phyloP scores from a whole-genome alignment of 2,329 filamentous ascomycete species.

The Penicillium sp. region DNA sequence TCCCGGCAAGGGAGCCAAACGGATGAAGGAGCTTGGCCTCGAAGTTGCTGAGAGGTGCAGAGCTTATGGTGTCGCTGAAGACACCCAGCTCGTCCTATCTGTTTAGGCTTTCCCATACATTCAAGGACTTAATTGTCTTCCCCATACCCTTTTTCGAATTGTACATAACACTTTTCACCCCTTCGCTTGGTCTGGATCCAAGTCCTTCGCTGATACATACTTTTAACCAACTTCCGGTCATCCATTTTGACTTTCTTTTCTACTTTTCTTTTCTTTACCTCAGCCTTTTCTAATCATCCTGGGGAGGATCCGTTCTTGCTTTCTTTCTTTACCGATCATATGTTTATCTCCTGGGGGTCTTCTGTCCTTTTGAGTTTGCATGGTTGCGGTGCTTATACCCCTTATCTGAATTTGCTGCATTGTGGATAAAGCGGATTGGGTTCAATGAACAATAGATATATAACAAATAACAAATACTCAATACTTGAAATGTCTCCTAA shows the following conservation, averaged over 20 bases:
- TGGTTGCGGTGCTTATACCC: constrained; percentile 36
- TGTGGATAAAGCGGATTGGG: constrained; percentile 19
- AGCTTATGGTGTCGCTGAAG: constrained; percentile 58
- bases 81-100: constrained; percentile 69
- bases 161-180: constrained; percentile 20
- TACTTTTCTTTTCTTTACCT: constrained; percentile 5
- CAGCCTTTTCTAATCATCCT: constrained; percentile 17
- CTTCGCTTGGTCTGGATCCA: constrained; percentile 18
- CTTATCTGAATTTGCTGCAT: constrained; percentile 30
- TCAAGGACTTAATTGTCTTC: constrained; percentile 19
- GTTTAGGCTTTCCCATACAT: constrained; percentile 47
- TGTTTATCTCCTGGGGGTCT: constrained; percentile 19
- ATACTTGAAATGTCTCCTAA: background rate
- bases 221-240: constrained; percentile 23
- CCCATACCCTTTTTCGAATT: constrained; percentile 18
- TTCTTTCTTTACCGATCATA: constrained; percentile 12
- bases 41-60: constrained; percentile 81
- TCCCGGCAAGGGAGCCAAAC: constrained; percentile 84
- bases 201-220: constrained; percentile 30
- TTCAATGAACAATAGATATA: constrained; percentile 11
- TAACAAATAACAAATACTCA: background rate
- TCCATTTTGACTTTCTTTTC: constrained; percentile 18
- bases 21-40: constrained; percentile 89
- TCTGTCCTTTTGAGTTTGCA: constrained; percentile 27
- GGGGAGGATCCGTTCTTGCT: constrained; percentile 18